Conservation (phyloP, 2,329 filamentous ascomycete genomes). For the Colletotrichum karsti region DNA sequence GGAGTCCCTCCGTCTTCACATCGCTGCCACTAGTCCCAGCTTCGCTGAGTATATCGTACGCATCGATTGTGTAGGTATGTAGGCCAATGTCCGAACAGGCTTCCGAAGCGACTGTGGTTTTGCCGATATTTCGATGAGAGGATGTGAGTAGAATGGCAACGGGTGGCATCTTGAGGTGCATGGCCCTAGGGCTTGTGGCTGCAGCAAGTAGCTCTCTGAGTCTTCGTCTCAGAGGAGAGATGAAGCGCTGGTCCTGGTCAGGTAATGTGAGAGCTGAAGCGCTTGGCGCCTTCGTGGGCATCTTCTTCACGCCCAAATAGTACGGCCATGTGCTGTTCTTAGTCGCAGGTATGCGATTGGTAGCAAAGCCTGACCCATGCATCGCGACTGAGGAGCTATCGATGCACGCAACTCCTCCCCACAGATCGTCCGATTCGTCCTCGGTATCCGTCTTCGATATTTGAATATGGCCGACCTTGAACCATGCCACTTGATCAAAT, state of each 20-base stretch:
- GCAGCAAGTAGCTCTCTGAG: constrained; percentile 87
- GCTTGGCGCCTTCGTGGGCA: constrained; percentile 59
- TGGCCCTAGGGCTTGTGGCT: constrained; percentile 86
- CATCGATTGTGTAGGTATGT: constrained; percentile 88
- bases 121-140: constrained; percentile 92
- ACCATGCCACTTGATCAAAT: constrained; percentile 83
- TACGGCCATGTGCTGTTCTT: constrained; percentile 86
- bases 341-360: constrained; percentile 80
- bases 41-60: constrained; percentile 94
- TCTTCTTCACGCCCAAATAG: constrained; percentile 81
- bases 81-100: constrained; percentile 91
- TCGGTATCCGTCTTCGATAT: constrained; percentile 58
- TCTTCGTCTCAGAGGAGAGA: constrained; percentile 71
- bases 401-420: constrained; percentile 87
- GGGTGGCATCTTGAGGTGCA: constrained; percentile 87
- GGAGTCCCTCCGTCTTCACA: constrained; percentile 90
- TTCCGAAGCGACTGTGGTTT: constrained; percentile 78
- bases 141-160: constrained; percentile 89
- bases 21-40: constrained; percentile 87
- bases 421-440: constrained; percentile 72
- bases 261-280: constrained; percentile 48
- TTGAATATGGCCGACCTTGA: constrained; percentile 82
- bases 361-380: constrained; percentile 89
- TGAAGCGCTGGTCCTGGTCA: constrained; percentile 58
- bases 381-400: constrained; percentile 89